Evolutionary conservation across 1,139 yeast species (phyloP), one percentile per base, ranked within the genome.

Genomic region (Zygoascus meyerae): DNA sequence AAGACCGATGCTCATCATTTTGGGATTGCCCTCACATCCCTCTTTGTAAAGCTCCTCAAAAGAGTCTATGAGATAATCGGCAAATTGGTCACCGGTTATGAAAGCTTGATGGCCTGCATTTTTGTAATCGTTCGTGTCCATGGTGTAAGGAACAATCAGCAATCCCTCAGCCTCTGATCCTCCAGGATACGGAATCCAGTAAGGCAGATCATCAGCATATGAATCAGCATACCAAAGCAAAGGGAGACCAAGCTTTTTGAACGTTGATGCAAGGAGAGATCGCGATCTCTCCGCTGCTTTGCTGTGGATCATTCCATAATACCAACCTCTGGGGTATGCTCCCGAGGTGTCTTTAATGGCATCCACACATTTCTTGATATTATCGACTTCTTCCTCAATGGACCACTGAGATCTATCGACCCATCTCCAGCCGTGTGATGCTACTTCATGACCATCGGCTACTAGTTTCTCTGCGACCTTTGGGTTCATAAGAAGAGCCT

Each of bases 401-500:
- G 59, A 41, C 29, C 55, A 44, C 15, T 52, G 56, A 42, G 59
- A 62, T 50, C 65, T 66, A 36, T 69, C 67, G 48, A 66, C 63
- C 71, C 71, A 68, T 50, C 71, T 59, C 48, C 64, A 63, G 30
- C 69, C 69, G 50, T 67, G 72, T 34, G 68, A 64, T 7, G 69
- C 72, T 47, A 68, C 66, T 49, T 68, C 71, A 52, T 67, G 70
- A 7, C 72, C 71, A 45, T 65, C 70, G 48, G 67, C 61, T 39
- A 62, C 64, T 48, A 65, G 58, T 2, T 69, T 70, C 33, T 65
- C 53, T 16, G 64, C 68, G 15, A 65, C 63, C 3, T 55, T 63
- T 7, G 60, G 61, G 45, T 66, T 61, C 41, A 55, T 55, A 50
- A 63, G 64, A 33, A 67, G 59, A 15, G 71, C 70, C 42, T 65